Conservation (phyloP, 495 filamentous ascomycete species). For the Cercophora samala region DNA sequence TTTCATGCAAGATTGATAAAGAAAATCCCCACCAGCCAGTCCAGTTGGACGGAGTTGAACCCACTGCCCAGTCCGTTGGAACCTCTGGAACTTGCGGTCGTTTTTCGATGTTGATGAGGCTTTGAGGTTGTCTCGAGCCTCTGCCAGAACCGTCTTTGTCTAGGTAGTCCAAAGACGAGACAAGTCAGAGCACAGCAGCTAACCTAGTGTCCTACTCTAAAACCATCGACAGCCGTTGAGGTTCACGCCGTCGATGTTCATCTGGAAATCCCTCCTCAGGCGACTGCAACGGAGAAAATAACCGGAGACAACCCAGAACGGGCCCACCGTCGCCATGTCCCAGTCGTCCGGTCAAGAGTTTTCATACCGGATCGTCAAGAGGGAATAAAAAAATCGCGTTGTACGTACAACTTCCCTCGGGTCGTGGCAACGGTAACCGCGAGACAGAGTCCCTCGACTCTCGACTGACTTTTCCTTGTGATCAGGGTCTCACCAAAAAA, state of each 20-base stretch:
- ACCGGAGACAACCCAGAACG: background rate
- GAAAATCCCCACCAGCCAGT: slow-evolving; percentile 8
- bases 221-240: background rate
- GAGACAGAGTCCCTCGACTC: background rate
- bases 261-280: background rate
- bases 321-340: background rate
- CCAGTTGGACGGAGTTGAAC: slow-evolving; percentile 5
- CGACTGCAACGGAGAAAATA: background rate
- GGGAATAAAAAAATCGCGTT: background rate
- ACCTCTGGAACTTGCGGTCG: background rate
- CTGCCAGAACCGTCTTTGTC: background rate
- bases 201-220: background rate
- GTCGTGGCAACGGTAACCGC: background rate
- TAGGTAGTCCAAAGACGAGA: background rate
- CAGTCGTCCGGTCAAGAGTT: too few species aligned
- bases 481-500: background rate
- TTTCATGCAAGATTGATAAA: slow-evolving; percentile 21
- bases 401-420: background rate
- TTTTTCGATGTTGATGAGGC: background rate
- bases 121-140: too few species aligned
- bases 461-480: background rate
- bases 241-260: background rate
- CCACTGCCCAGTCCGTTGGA: background rate
- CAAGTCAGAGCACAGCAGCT: background rate
- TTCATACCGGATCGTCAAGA: background rate